These are phyloP conservation scores for Apiospora saccharicola DNA, from an alignment of 2,329 filamentous ascomycete genomes.

Conservation along the genomic window DNA sequence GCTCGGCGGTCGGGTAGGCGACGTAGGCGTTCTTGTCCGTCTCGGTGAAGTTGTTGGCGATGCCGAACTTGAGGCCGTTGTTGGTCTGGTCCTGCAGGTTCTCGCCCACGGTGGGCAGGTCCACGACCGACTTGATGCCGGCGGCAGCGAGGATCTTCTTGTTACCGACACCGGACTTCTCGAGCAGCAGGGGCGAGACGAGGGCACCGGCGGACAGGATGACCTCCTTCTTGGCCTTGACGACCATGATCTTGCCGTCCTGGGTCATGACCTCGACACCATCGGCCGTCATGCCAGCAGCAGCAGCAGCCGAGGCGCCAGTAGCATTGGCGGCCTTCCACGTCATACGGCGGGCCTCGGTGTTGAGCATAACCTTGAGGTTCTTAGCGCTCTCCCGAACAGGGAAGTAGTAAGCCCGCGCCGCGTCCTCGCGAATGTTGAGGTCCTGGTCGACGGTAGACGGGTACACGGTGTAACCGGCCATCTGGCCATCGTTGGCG, in stretches of 20 bases:
- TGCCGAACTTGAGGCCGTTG: constrained; percentile 41
- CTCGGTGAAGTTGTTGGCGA: constrained; percentile 35
- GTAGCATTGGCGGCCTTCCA: constrained; percentile 38
- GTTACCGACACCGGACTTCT: constrained; percentile 39
- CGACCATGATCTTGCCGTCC: constrained; percentile 31
- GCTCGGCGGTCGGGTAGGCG: constrained; percentile 26
- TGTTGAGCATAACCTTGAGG: constrained; percentile 51
- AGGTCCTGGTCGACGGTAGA: constrained; percentile 48
- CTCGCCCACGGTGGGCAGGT: constrained; percentile 48
- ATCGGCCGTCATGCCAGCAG: constrained; percentile 29
- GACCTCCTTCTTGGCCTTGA: constrained; percentile 40
- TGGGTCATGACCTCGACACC: constrained; percentile 41
- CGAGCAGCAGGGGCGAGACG: constrained; percentile 33
- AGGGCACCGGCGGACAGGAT: constrained; percentile 45
- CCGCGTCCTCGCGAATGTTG: constrained; percentile 53
- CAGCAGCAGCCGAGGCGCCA: background rate
- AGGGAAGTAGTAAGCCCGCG: constrained; percentile 55
- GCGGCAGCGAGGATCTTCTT: constrained; percentile 45
- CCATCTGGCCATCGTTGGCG: constrained; percentile 50
- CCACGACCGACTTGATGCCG: constrained; percentile 44
- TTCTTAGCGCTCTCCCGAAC: constrained; percentile 47
- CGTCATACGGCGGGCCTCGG: constrained; percentile 48
- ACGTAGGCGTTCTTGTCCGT: constrained; percentile 26
- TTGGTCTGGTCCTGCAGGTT: constrained; percentile 49
- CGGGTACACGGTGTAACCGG: constrained; percentile 52